Percentiles rank a stretch among this genome's conserved stretches.
Evolutionary conservation across 768 basidiomycete species (phyloP).

Genomic region (Hydnum rufescens): DNA sequence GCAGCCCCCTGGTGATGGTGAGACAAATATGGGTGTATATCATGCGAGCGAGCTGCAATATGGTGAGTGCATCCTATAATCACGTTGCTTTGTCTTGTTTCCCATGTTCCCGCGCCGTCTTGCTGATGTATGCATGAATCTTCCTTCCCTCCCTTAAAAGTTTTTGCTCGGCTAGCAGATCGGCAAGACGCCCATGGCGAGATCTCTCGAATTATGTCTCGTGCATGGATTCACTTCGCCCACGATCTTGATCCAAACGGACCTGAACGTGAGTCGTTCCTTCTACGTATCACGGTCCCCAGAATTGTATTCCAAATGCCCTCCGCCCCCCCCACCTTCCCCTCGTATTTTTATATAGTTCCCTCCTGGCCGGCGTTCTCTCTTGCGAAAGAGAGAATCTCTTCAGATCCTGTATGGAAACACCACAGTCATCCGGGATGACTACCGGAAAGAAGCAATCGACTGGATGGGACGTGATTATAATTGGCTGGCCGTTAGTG

Average conservation of each 20-base stretch:
- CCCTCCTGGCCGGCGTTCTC: not conserved
- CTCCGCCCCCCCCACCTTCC: no score
- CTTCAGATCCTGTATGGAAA: not conserved
- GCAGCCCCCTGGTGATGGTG: not conserved
- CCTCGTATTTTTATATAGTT: no score
- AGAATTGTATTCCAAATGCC: no score
- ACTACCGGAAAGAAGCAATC: not conserved
- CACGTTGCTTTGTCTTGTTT: not conserved
- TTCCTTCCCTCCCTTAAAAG: not conserved
- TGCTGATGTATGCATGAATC: not conserved
- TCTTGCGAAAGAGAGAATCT: not conserved
- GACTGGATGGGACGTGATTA: not conserved
- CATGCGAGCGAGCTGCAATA: not conserved
- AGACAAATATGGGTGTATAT: not conserved
- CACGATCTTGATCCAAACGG: not conserved
- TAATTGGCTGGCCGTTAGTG: no score
- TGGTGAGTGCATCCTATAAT: not conserved
- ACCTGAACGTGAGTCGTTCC: no score
- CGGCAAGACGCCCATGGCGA: not conserved
- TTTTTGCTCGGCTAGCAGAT: not conserved
- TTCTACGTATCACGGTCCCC: no score
- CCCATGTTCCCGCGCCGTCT: no score
- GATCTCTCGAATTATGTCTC: not conserved
- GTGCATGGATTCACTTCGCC: constrained; percentile 1
- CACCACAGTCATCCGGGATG: not conserved